Conservation (phyloP, 306 rosid species). For the Prunus salicina region DNA sequence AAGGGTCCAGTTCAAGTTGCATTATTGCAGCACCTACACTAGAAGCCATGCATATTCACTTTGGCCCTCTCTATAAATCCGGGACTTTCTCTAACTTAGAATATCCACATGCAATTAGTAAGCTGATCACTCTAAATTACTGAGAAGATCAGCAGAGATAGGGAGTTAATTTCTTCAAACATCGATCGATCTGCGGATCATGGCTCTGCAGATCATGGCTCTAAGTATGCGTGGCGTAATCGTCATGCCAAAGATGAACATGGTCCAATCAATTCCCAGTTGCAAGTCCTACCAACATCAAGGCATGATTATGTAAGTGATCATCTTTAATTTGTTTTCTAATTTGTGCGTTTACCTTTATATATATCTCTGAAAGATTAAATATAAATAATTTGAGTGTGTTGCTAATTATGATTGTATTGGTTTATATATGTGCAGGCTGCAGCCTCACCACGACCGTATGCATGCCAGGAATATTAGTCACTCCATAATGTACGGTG, state of each 20-base stretch:
- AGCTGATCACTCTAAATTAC: not conserved
- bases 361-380: not conserved
- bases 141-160: not conserved
- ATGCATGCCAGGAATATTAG: not conserved
- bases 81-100: not conserved
- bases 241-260: not conserved
- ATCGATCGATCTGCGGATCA: not conserved
- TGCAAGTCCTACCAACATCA: not conserved
- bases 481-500: not conserved
- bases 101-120: not conserved
- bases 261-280: not conserved
- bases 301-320: not conserved
- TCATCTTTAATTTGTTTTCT: not conserved
- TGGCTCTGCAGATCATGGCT: conserved; percentile 7
- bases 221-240: not conserved
- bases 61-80: not conserved
- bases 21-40: not conserved
- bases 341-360: not conserved
- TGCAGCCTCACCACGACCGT: not conserved
- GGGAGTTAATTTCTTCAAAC: not conserved
- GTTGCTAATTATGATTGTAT: not conserved
- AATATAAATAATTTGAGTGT: not conserved
- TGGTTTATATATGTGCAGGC: not conserved
- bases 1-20: not conserved
- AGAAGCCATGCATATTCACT: not conserved